A percentile compares a stretch with the other conserved stretches of the same genome.
Conservation (phyloP, 208 protist species). For the Wallacemonas sp. region DNA sequence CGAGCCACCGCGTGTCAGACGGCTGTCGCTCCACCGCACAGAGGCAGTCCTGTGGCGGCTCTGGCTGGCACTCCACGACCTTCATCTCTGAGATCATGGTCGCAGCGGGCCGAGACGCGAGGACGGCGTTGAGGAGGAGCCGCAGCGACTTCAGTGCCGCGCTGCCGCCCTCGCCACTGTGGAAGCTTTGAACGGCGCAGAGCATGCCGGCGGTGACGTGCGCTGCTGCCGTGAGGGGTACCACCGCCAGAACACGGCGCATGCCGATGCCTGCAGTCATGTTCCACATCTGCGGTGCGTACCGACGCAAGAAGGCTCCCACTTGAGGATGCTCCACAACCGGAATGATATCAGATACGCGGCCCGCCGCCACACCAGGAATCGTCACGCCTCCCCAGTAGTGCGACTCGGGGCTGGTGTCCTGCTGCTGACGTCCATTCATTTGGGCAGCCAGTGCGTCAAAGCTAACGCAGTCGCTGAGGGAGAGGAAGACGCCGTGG, state of each 20-base stretch:
- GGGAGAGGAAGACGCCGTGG: constrained; percentile 10
- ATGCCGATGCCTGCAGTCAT: neutral
- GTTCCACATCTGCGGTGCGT: constrained; percentile 7
- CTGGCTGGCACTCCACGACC: neutral
- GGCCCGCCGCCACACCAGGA: neutral
- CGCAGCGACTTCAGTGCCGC: neutral
- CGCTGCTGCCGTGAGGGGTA: neutral
- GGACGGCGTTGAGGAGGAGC: neutral
- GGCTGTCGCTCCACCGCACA: constrained; percentile 1
- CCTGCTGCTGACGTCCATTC: neutral
- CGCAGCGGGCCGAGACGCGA: neutral
- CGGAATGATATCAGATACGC: neutral
- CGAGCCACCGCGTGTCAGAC: neutral
- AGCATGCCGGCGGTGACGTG: neutral
- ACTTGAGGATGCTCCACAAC: neutral
- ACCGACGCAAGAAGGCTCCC: neutral
- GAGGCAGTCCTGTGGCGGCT: neutral
- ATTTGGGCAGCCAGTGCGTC: neutral
- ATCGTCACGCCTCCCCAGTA: neutral
- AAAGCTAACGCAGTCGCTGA: constrained; percentile 11
- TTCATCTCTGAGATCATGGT: neutral
- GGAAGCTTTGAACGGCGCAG: constrained; percentile 1
- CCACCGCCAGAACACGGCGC: neutral
- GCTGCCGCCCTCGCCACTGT: neutral
- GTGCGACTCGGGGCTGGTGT: neutral